phyloP scores from a whole-genome alignment of 371 early-diverging fungal species.

The Apophysomyces sp. region DNA sequence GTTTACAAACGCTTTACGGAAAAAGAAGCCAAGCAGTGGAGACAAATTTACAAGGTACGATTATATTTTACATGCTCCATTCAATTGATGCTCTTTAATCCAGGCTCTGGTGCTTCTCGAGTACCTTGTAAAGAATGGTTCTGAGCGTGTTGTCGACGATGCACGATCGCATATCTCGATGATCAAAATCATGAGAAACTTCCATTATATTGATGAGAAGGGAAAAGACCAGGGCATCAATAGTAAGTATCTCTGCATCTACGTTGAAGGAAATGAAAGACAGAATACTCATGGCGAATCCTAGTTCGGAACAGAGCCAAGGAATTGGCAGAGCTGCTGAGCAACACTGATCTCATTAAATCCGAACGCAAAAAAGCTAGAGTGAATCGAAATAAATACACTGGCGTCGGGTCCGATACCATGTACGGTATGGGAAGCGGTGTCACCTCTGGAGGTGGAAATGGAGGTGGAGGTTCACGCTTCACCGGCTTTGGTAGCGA shows the following conservation, averaged over 20 bases:
- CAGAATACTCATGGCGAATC: neutral
- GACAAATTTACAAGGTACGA: conserved; percentile 94
- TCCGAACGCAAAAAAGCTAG: conserved; percentile 88
- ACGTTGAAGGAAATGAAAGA: too few species aligned
- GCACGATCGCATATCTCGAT: conserved; percentile 82
- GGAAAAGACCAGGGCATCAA: conserved; percentile 97
- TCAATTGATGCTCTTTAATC: neutral
- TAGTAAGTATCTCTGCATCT: conserved; percentile 46
- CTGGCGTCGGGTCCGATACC: conserved; percentile 67
- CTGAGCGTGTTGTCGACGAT: conserved; percentile 89
- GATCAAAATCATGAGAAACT: conserved; percentile 81
- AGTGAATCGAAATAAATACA: conserved; percentile 85
- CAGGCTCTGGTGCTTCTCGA: conserved; percentile 89
- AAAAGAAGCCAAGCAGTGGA: conserved; percentile 83
- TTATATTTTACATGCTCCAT: neutral
- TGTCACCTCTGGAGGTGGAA: conserved; percentile 1
- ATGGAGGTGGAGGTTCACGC: conserved; percentile 21
- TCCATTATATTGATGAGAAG: conserved; percentile 85
- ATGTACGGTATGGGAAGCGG: conserved; percentile 39
- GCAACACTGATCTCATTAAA: conserved; percentile 72
- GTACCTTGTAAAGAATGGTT: conserved; percentile 93
- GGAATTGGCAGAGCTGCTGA: conserved; percentile 82
- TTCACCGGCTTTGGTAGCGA: conserved; percentile 52
- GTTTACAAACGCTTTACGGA: conserved; percentile 87
- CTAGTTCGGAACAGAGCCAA: conserved; percentile 88